Base-by-base conservation (phyloP, 352 stramenopile genomes). In the Pythium coloratum region DNA sequence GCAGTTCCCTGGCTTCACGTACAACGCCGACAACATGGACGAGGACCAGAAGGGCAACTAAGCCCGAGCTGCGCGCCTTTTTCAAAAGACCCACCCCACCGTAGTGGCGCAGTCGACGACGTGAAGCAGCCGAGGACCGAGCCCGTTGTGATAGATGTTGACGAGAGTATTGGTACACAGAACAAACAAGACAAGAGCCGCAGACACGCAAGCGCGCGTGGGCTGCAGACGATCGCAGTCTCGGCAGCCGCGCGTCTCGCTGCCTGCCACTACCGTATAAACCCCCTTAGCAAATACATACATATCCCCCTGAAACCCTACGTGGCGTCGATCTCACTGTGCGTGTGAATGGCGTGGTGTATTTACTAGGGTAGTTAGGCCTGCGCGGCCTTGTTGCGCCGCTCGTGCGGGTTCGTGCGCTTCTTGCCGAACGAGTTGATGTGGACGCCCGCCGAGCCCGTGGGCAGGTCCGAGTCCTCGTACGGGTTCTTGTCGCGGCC, bases 401-500 rank as follows among this genome's bases (percentile, higher is more conserved):
- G 72, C 49, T 82, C 74, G 36, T 73, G 73, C 55, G 80, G 79
- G 64, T 86, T 86, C 53, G 76, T 81, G 58, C 82, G 81, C 78
- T 93, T 93, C 76, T 90, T 91, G 36, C 85, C 83, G 14, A 82
- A 83, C 54, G 74, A 76, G 71, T 91, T 91, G 57, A 91, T 87
- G 62, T 89, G 83, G 49, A 90, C 74, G 46, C 72, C 77, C 20
- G 67, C 61, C 32, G 75, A 42, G n/a, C 76, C 78, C 38, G 66
- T 72, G 38, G 84, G 82, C 51, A 93, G 33, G 59, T 96, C 88
- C 50, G 81, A 88, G 70, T 97, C 88, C 69, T 95, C 90, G 76
- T 99, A 99, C 40, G 97, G 97, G 77, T 99, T 98, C 73, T 98
- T 98, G 62, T 99, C 96, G 36, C 96, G 83, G 18, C 92, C 78